These are phyloP conservation scores for Globisporangium parvum DNA, from an alignment of 352 stramenopile genomes.

Conservation along the genomic window DNA sequence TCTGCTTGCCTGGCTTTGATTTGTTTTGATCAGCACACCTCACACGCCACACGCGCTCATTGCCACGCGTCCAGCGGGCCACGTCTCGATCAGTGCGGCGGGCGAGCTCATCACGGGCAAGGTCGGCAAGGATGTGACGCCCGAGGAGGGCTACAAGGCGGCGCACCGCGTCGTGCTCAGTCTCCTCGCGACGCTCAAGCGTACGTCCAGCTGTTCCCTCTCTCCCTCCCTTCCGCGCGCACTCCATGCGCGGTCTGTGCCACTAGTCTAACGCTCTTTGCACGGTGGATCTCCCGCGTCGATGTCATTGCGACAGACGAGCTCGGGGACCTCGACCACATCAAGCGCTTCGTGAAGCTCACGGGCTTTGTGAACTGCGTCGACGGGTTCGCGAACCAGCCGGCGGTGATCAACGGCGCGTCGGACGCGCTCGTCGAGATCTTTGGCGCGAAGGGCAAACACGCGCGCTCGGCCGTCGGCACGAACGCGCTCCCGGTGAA, in stretches of 20 bases:
- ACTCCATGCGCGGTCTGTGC: too few relatives aligned
- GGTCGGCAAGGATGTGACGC: conserved; percentile 71
- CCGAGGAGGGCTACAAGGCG: conserved; percentile 82
- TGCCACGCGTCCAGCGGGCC: conserved; percentile 31
- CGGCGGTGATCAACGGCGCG: conserved; percentile 89
- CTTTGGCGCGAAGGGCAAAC: conserved; percentile 65
- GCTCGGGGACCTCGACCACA: conserved; percentile 80
- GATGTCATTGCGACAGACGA: too few relatives aligned
- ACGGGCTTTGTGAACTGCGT: conserved; percentile 92
- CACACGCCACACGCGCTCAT: too few relatives aligned
- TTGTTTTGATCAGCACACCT: too few relatives aligned
- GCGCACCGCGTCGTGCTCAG: conserved; percentile 77
- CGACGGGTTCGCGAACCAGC: conserved; percentile 81
- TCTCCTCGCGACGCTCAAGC: conserved; percentile 83
- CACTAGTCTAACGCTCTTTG: too few relatives aligned
- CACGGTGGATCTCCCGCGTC: too few relatives aligned
- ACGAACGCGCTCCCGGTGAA: conserved; percentile 92
- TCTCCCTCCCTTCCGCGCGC: neutral
- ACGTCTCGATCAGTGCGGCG: conserved; percentile 38
- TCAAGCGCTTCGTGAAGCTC: conserved; percentile 91
- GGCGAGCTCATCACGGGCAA: conserved; percentile 77
- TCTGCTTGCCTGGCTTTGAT: too few relatives aligned
- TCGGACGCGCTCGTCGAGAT: conserved; percentile 84
- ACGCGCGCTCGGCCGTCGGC: conserved; percentile 89
- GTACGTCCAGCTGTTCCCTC: conserved; percentile 16